Conservation (phyloP, 306 rosid genomes). For the Glycyrrhiza uralensis region DNA sequence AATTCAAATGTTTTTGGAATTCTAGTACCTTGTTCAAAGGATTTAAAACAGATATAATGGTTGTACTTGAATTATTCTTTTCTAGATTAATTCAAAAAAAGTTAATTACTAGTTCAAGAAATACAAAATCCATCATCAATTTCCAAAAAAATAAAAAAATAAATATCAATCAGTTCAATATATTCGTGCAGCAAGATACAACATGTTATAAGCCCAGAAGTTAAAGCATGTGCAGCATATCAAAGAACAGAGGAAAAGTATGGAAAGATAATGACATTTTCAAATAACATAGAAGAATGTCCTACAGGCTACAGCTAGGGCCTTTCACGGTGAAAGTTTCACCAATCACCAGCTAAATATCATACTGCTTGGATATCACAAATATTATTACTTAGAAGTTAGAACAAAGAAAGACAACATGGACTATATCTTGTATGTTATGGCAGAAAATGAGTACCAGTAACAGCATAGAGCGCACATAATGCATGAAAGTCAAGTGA, state of each 20-base stretch:
- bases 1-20: background rate
- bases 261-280: background rate
- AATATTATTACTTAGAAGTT: background rate
- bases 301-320: background rate
- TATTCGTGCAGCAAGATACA: background rate
- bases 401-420: background rate
- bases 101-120: background rate
- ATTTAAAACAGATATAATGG: background rate
- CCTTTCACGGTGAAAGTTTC: no score
- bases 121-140: background rate
- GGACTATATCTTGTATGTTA: constrained; percentile 23
- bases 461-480: constrained; percentile 93
- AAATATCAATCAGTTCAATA: background rate
- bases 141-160: background rate
- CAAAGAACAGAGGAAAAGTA: background rate
- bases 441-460: constrained; percentile 65
- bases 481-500: constrained; percentile 97
- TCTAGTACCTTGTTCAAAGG: background rate
- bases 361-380: background rate
- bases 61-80: background rate
- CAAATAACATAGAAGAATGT: background rate
- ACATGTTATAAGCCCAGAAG: background rate
- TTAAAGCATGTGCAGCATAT: background rate
- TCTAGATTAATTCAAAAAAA: background rate
- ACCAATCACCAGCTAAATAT: background rate